These are phyloP conservation scores for Waltergamsia citrina DNA, from an alignment of 2,329 filamentous ascomycete genomes.

Conservation along the genomic window DNA sequence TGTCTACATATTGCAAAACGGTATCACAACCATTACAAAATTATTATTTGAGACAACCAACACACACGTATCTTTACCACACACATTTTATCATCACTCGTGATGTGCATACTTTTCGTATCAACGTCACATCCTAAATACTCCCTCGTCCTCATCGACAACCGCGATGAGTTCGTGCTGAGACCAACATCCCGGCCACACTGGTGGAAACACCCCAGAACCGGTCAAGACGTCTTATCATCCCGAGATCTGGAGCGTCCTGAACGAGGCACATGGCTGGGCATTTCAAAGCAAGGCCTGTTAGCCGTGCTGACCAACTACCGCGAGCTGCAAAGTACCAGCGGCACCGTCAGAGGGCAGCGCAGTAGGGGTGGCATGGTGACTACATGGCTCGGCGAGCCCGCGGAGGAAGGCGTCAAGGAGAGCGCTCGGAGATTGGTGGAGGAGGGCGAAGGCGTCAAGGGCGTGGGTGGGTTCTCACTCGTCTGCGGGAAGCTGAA, in stretches of 20 bases:
- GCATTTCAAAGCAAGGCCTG: constrained; percentile 48
- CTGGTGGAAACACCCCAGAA: constrained; percentile 44
- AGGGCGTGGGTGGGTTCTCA: constrained; percentile 57
- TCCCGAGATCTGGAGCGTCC: constrained; percentile 51
- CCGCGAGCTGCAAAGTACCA: constrained; percentile 37
- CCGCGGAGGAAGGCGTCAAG: constrained; percentile 34
- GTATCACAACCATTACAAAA: too few relatives aligned
- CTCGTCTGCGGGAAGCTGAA: constrained; percentile 54
- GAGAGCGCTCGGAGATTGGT: constrained; percentile 44
- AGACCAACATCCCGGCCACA: constrained; percentile 54
- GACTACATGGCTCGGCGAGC: constrained; percentile 48
- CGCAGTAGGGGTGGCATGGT: constrained; percentile 56
- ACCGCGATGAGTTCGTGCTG: constrained; percentile 65
- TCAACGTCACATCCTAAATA: constrained; percentile 70
- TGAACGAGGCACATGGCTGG: constrained; percentile 58
- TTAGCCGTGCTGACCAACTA: constrained; percentile 60
- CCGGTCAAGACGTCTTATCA: constrained; percentile 41
- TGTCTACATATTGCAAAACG: too few relatives aligned
- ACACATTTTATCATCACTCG: not conserved
- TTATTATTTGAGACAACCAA: not conserved
- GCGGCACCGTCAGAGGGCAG: constrained; percentile 40
- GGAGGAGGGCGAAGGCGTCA: constrained; percentile 37
- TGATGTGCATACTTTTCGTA: constrained; percentile 70
- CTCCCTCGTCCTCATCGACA: constrained; percentile 66
- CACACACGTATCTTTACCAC: not conserved